Evolutionary conservation across 306 rosid genomes (phyloP).

Genomic region (Nissolia schottii): DNA sequence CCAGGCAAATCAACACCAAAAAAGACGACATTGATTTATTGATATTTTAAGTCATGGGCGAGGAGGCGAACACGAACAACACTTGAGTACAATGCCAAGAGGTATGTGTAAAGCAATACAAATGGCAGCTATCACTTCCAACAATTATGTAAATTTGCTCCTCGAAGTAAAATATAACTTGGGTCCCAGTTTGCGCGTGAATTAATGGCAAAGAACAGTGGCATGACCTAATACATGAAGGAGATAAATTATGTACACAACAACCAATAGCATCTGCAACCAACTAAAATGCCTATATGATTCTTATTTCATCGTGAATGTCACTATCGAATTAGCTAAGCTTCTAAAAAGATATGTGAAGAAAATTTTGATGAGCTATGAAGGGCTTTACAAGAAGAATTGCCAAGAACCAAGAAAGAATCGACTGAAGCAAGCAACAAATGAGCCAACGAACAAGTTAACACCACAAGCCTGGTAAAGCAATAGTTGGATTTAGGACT

Average conservation of each 20-base stretch:
- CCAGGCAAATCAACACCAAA: neutral
- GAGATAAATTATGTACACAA: slow-evolving; percentile 45
- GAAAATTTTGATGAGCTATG: slow-evolving; percentile 30
- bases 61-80: neutral
- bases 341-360: slow-evolving; percentile 31
- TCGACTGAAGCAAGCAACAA: slow-evolving; percentile 33
- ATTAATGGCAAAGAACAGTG: neutral
- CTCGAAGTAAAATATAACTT: neutral
- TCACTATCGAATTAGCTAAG: slow-evolving; percentile 40
- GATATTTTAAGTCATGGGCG: neutral
- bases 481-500: slow-evolving; percentile 22
- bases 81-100: neutral
- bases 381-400: slow-evolving; percentile 63
- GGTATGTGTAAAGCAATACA: neutral
- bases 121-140: slow-evolving; percentile 8
- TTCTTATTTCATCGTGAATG: slow-evolving; percentile 38
- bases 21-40: neutral
- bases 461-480: slow-evolving; percentile 1
- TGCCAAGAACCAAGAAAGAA: slow-evolving; percentile 43
- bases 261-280: slow-evolving; percentile 24
- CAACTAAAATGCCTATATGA: slow-evolving; percentile 16
- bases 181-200: neutral
- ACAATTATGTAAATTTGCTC: slow-evolving; percentile 1
- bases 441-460: slow-evolving; percentile 19
- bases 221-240: neutral